Base-by-base conservation (phyloP, 2,329 filamentous ascomycete genomes). In the Coniella vitis region DNA sequence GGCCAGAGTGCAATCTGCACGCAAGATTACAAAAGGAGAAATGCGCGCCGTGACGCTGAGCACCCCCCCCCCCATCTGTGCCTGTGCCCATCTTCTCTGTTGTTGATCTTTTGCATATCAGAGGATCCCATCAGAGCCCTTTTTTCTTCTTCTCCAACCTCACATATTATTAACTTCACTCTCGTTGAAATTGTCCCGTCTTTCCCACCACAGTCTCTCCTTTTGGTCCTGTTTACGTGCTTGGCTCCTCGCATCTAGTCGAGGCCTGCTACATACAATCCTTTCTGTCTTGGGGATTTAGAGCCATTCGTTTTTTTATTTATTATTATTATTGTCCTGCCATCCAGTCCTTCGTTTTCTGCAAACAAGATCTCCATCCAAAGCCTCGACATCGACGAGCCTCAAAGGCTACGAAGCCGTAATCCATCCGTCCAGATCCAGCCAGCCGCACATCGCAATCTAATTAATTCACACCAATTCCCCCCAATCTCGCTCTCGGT, bases 11-110 rank as follows among this genome's bases (percentile, higher is more conserved):
- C 31, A 44, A 21, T 53, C 45, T 45, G 47, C 38, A 50, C 25
- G 20, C 40, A 42, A 50, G 38, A 49, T 44, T 50, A 50, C 44
- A 53, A 53, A 53, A 53, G 51, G 51, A 53, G 51, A 29, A 5
- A 47, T 49, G 45, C 35, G 14, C 40, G 25, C 44, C 39, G 29
- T 46, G n/a, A 40, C 47, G 44, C 29, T 50, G 42, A 10, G 25
- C 5, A 10, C 17, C 32, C 16, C 16, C 16, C 10, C 25, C 25
- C 25, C 5, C 25, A 29, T 29, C 25, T 29, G 25, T 29, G 25
- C 25, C 25, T 34, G 5, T 32, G 2, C 17, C 20, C 16, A 7
- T 2, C 12, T 19, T 7, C 38, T 9, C 7, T 14, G 12, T 16
- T 14, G 34, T 36, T 36, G 34, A 36, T 36, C 34, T 14, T 16